Base-by-base conservation (phyloP, 2,329 filamentous ascomycete species). In the Boeremia exigua region DNA sequence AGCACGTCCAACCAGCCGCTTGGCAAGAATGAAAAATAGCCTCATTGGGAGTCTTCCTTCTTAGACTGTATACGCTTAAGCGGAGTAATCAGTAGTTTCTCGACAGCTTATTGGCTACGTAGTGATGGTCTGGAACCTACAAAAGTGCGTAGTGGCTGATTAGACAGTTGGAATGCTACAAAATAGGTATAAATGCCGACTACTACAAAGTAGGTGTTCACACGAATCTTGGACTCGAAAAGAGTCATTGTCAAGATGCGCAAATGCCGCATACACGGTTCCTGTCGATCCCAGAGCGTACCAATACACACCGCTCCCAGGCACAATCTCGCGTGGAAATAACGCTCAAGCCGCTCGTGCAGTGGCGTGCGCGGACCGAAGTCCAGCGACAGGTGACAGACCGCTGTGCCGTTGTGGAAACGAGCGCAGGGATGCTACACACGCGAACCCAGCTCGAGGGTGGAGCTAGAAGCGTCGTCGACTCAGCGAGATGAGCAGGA, bases 361-460 rank as follows among this genome's bases (percentile, higher is more conserved):
- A 12, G 14, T 44, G 29, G 27, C 25, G n/a, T 23, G 19, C 30
- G 29, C 19, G 19, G 19, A 32, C n/a, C 6, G 15, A 50, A 25
- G 30, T 45, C 23, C 15, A 19, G 9, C 33, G 48, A 45, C 44
- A 53, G 19, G 34, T 52, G 33, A 47, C 42, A 46, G n/a, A 23
- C 17, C 30, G 17, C 45, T 44, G 51, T 48, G 51, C 45, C 45
- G 39, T 9, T 6, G 52, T 29, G 27, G 38, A 33, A 44, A n/a
- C 28, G 32, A 34, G 8, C 14, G 17, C 45, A 33, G 34, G 39
- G 39, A 44, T 49, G 28, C 6, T 39, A 10, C 17, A 23, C n/a
- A 45, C 34, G 28, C 19, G 34, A 39, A 34, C 15, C 6, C 39
- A 12, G 45, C 45, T 44, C 45, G 33, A 34, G 52, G 33, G 19